These are phyloP conservation scores for Prunus yedoensis DNA, from an alignment of 331 rosid genomes.

Conservation along the genomic window DNA sequence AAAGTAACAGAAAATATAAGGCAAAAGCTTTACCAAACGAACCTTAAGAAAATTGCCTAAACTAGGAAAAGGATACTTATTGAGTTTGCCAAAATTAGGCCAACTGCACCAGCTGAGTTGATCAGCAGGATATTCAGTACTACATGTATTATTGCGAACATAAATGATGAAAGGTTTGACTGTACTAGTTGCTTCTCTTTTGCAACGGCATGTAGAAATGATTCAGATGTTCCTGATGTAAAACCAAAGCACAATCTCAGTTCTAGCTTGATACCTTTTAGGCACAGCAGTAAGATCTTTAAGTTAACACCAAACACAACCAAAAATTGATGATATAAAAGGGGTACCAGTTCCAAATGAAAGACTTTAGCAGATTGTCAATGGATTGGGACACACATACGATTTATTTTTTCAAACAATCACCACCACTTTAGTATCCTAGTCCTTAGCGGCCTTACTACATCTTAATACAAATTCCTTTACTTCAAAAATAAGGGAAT, in stretches of 20 bases:
- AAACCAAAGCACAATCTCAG: slow-evolving; percentile 12
- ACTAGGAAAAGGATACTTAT: slow-evolving; percentile 66
- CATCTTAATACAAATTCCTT: not conserved
- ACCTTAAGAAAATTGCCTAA: not conserved
- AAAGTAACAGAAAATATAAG: not conserved
- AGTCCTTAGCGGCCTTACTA: not conserved
- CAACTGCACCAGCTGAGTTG: slow-evolving; percentile 72
- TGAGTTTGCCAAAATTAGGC: slow-evolving; percentile 86
- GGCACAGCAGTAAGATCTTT: not conserved
- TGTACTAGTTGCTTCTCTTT: slow-evolving; percentile 73
- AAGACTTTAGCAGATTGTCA: not conserved
- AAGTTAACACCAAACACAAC: not conserved
- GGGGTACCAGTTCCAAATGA: slow-evolving; percentile 1
- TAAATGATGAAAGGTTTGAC: slow-evolving; percentile 72
- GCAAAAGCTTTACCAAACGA: not conserved
- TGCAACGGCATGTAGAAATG: slow-evolving; percentile 92
- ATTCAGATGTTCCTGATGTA: slow-evolving; percentile 87
- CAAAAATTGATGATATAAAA: not conserved
- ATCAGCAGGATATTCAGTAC: slow-evolving; percentile 71
- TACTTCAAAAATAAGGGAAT: not conserved
- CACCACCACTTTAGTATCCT: not conserved
- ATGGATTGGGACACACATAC: not conserved
- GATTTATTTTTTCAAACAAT: not conserved
- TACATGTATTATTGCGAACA: slow-evolving; percentile 71
- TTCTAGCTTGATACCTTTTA: not conserved